phyloP scores from a whole-genome alignment of 148 eudicot genomes.

The Beta vulgaris region DNA sequence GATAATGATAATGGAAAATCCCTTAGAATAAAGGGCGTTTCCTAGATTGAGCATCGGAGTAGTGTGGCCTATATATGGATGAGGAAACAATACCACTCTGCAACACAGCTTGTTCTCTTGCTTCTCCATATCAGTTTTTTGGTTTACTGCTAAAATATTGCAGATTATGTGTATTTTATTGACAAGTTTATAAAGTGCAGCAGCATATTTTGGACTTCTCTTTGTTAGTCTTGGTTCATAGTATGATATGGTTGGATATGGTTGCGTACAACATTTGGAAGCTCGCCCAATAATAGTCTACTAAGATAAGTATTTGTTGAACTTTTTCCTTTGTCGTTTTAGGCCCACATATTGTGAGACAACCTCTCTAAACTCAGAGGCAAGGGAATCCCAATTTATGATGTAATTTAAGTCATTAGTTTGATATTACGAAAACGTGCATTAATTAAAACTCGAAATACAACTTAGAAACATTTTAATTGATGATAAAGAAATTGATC shows the following conservation, averaged over 20 bases:
- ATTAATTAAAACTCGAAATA: too few species aligned
- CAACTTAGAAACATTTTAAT: too few species aligned
- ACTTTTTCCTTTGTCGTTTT: background rate
- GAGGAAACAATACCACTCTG: slow-evolving; percentile 37
- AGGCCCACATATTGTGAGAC: background rate
- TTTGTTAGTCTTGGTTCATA: background rate
- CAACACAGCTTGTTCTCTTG: slow-evolving; percentile 13
- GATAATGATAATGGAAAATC: slow-evolving; percentile 38
- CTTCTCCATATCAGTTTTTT: slow-evolving; percentile 3
- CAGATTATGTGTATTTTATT: background rate
- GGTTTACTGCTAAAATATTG: background rate
- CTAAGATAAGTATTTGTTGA: background rate
- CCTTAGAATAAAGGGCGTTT: slow-evolving; percentile 33
- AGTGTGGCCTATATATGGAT: slow-evolving; percentile 42
- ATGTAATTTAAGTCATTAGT: too few species aligned
- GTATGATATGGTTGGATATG: background rate
- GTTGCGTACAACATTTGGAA: background rate
- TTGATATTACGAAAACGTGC: too few species aligned
- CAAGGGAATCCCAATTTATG: too few species aligned
- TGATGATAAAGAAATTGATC: too few species aligned
- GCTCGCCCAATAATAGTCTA: background rate
- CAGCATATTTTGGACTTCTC: too few species aligned
- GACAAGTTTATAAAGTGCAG: background rate
- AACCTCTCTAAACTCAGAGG: too few species aligned
- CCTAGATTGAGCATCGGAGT: slow-evolving; percentile 48